A percentile compares a stretch with the other conserved stretches of the same genome.
Evolutionary conservation across 2,329 filamentous ascomycete genomes (phyloP).

Genomic region (Didymella lethalis): DNA sequence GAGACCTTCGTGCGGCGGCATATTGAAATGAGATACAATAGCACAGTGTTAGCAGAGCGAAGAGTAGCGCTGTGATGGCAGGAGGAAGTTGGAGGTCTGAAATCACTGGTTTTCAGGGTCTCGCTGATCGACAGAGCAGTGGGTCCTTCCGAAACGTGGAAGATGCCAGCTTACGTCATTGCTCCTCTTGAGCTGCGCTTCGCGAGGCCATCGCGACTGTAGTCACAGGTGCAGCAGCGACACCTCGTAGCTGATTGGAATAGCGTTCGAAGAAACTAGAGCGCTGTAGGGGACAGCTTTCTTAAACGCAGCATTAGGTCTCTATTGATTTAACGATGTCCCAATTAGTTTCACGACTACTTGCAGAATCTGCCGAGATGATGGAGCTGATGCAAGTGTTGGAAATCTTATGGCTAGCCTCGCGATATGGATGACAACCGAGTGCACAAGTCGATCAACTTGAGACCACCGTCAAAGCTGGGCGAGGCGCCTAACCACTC

Average conservation of each 20-base stretch:
- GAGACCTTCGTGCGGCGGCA: constrained; percentile 69
- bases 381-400: neutral
- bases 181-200: neutral
- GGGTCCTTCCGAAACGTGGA: constrained; percentile 10
- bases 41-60: neutral
- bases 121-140: constrained; percentile 3
- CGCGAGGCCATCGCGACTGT: neutral
- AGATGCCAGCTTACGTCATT: constrained; percentile 12
- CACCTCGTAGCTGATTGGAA: neutral
- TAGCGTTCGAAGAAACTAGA: neutral
- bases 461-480: neutral
- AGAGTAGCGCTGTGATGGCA: neutral
- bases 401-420: neutral
- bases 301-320: neutral
- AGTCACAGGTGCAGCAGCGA: neutral
- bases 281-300: neutral
- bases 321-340: neutral
- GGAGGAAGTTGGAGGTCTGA: neutral
- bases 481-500: neutral
- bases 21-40: neutral
- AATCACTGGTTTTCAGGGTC: neutral
- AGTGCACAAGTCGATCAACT: neutral
- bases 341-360: neutral
- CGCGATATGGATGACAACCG: neutral
- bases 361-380: neutral